A percentile compares a stretch with the other conserved stretches of the same genome.
Conservation (phyloP, 2,329 filamentous ascomycete species). For the Pyrenochaeta sp. region DNA sequence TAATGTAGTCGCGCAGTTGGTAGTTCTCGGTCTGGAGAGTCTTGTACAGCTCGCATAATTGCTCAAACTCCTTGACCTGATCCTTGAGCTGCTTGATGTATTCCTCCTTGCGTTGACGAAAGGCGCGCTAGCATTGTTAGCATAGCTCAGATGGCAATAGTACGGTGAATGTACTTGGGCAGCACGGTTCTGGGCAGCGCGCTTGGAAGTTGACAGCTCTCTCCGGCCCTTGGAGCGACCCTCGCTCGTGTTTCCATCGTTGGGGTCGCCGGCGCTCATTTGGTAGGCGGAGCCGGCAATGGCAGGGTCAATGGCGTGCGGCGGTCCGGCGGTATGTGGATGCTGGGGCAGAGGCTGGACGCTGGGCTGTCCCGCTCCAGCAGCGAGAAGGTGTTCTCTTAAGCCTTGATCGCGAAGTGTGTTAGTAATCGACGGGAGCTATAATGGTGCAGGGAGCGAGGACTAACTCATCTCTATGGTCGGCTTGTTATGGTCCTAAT, state of each 20-base stretch:
- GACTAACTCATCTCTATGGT: constrained; percentile 56
- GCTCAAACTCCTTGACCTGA: constrained; percentile 82
- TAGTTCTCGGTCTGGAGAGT: constrained; percentile 89
- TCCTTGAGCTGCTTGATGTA: constrained; percentile 98
- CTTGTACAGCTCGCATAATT: constrained; percentile 80
- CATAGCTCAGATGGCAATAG: constrained; percentile 15
- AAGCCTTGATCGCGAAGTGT: constrained; percentile 58
- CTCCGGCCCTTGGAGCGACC: constrained; percentile 73
- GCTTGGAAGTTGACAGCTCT: constrained; percentile 93
- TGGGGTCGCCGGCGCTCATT: constrained; percentile 58
- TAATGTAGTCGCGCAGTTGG: constrained; percentile 88
- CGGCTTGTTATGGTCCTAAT: constrained; percentile 45
- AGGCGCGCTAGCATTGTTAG: constrained; percentile 74
- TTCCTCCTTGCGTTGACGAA: constrained; percentile 95
- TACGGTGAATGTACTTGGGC: constrained; percentile 74
- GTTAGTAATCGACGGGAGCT: constrained; percentile 43
- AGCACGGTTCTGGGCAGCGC: constrained; percentile 94
- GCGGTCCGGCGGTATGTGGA: constrained; percentile 52
- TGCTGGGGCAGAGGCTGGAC: constrained; percentile 46
- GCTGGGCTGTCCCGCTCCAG: constrained; percentile 54
- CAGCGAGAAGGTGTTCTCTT: constrained; percentile 69
- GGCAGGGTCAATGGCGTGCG: constrained; percentile 66
- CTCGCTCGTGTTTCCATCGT: constrained; percentile 54
- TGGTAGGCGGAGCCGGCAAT: constrained; percentile 61
- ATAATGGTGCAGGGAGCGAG: constrained; percentile 14